Evolutionary conservation across 2,329 filamentous ascomycete species (phyloP), one percentile per base, ranked within the genome.

Genomic region (Plectosphaerella cucumerina): DNA sequence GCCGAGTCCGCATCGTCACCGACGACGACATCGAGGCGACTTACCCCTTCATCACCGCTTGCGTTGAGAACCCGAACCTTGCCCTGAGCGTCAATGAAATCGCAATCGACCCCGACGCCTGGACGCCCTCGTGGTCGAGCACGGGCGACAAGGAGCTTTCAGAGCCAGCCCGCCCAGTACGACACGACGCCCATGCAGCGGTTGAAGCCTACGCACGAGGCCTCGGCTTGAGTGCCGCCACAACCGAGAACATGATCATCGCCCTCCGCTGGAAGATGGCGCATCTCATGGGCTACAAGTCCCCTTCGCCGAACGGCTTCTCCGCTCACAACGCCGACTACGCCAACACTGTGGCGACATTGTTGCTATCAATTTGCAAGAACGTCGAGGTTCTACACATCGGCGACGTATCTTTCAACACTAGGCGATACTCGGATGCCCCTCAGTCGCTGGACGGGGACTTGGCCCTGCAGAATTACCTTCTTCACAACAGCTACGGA

Each of bases 401-500:
- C 21, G 44, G 41, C n/a, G 33, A 39, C 42, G 6, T 48, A 3
- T 22, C 26, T 31, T 10, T 31, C 26, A 8, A 11, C 12, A 31
- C 26, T 11, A 31, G 26, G 8, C 26, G 26, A 8, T 31, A 8
- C 12, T 31, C 12, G 26, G 26, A 31, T 5, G 12, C 12, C 6
- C 26, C 26, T 31, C 26, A 31, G 8, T 31, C 26, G 12, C 26
- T 31, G 26, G 26, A 39, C 12, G 11, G 26, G 31, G 22, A 12
- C 12, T 8, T 14, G 8, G 5, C 20, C 1, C 1, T 55, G 1
- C 15, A 21, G 10, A 41, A 49, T 6, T 53, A 55, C 18, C 43
- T 55, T 18, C 49, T 47, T 15, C 22, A 37, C 12, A 48, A 45
- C 8, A 55, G 53, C 46, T 53, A 55, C 18, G 50, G 45, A 10